phyloP scores from a whole-genome alignment of 2,329 filamentous ascomycete species.

The Pseudogymnoascus sp. region DNA sequence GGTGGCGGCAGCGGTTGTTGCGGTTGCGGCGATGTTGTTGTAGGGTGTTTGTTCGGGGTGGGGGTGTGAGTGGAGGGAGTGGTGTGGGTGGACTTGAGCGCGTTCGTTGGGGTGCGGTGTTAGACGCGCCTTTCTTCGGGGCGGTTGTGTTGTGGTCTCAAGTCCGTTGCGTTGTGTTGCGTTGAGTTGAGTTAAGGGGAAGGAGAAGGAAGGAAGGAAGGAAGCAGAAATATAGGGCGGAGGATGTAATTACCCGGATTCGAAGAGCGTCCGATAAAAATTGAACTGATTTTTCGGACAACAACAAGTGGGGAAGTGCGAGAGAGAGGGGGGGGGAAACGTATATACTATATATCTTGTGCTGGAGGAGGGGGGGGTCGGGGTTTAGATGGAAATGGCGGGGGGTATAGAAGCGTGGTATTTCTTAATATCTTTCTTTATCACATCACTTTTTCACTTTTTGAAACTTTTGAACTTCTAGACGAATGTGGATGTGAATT shows the following conservation, averaged over 20 bases:
- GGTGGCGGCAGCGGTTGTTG: not conserved
- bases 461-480: not conserved
- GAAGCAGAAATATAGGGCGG: not conserved
- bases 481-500: not conserved
- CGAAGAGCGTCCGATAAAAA: not conserved
- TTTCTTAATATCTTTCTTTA: not conserved
- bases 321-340: not conserved
- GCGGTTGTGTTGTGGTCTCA: too few species aligned
- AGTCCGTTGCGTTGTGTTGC: too few species aligned
- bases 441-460: not conserved
- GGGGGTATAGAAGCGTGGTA: not conserved
- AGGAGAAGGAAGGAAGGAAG: not conserved
- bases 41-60: not conserved
- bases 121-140: not conserved
- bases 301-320: not conserved
- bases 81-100: not conserved
- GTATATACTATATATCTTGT: too few species aligned
- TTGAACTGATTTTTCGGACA: not conserved
- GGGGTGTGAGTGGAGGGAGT: not conserved
- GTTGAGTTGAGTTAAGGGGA: not conserved
- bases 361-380: not conserved
- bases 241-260: not conserved
- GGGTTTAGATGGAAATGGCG: not conserved
- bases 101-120: not conserved
- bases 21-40: not conserved